Percentiles rank a stretch among this genome's conserved stretches.
phyloP scores from a whole-genome alignment of 352 stramenopile genomes.

The Phytophthora nicotianae region DNA sequence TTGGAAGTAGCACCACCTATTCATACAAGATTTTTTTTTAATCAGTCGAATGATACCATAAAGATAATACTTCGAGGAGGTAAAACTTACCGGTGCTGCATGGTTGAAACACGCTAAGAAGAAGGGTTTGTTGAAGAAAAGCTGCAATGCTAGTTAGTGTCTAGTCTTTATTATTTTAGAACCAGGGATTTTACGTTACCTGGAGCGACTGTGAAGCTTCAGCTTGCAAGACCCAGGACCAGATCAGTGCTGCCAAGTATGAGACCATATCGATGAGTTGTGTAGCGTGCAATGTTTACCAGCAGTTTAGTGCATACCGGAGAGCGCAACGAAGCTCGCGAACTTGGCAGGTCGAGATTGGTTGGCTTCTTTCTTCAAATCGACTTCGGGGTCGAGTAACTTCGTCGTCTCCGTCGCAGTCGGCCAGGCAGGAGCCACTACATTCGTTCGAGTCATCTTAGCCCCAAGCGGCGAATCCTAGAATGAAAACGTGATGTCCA shows the following conservation, averaged over 20 bases:
- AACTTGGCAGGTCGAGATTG: conserved; percentile 26
- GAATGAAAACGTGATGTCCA: conserved; percentile 15
- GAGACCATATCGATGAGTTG: neutral
- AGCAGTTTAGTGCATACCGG: conserved; percentile 10
- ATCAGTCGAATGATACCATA: too few relatives aligned
- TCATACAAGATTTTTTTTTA: too few relatives aligned
- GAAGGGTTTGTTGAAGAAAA: conserved; percentile 46
- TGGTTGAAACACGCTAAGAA: conserved; percentile 70
- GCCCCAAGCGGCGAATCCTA: conserved; percentile 1
- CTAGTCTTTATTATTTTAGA: neutral
- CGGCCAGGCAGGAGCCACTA: conserved; percentile 21
- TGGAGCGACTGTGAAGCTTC: conserved; percentile 38
- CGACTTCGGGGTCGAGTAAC: conserved; percentile 19
- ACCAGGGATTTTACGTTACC: conserved; percentile 2
- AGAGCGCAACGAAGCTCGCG: conserved; percentile 31
- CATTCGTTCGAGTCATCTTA: conserved; percentile 26
- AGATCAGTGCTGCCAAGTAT: conserved; percentile 27
- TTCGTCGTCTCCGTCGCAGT: conserved; percentile 29
- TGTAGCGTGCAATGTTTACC: neutral
- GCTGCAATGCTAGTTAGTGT: conserved; percentile 5
- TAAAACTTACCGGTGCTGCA: conserved; percentile 35
- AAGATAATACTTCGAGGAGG: too few relatives aligned
- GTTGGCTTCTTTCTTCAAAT: conserved; percentile 21
- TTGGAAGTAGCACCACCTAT: conserved; percentile 49
- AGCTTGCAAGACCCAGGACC: conserved; percentile 38